These are phyloP conservation scores for Noccaea bulbosa DNA, from an alignment of 345 rosid genomes.

Conservation along the genomic window DNA sequence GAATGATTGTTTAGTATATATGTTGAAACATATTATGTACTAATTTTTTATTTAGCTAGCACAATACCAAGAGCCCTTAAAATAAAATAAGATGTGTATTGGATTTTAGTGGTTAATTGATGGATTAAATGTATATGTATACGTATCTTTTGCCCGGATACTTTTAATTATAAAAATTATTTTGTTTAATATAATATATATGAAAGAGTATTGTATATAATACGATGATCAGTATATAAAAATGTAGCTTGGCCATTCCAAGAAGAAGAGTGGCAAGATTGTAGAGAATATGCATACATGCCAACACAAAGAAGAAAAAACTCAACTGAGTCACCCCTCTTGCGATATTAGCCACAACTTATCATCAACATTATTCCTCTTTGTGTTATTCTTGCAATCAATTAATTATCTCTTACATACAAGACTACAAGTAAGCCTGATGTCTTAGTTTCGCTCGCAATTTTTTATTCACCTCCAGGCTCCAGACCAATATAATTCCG, in stretches of 20 bases:
- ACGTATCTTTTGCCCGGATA: not conserved
- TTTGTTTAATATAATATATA: not conserved
- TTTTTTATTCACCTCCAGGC: not conserved
- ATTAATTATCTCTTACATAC: conserved; percentile 48
- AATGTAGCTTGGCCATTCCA: conserved; percentile 70
- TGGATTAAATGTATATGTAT: not conserved
- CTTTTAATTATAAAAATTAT: not conserved
- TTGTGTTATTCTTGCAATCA: conserved; percentile 71
- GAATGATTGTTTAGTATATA: too few relatives aligned
- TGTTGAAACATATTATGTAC: too few relatives aligned
- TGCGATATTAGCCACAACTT: conserved; percentile 68
- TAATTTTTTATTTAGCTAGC: too few relatives aligned
- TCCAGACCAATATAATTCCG: not conserved
- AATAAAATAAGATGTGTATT: too few relatives aligned
- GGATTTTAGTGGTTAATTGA: too few relatives aligned
- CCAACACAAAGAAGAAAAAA: conserved; percentile 68
- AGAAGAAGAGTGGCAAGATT: conserved; percentile 64
- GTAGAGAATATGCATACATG: conserved; percentile 69
- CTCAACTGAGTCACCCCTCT: conserved; percentile 69
- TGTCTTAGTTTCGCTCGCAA: not conserved
- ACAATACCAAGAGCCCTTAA: too few relatives aligned
- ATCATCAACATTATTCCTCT: conserved; percentile 73
- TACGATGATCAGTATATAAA: not conserved
- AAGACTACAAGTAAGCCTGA: conserved; percentile 58
- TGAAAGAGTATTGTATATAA: not conserved